phyloP scores from a whole-genome alignment of 2,329 filamentous ascomycete genomes.

The Annulohypoxylon truncatum region DNA sequence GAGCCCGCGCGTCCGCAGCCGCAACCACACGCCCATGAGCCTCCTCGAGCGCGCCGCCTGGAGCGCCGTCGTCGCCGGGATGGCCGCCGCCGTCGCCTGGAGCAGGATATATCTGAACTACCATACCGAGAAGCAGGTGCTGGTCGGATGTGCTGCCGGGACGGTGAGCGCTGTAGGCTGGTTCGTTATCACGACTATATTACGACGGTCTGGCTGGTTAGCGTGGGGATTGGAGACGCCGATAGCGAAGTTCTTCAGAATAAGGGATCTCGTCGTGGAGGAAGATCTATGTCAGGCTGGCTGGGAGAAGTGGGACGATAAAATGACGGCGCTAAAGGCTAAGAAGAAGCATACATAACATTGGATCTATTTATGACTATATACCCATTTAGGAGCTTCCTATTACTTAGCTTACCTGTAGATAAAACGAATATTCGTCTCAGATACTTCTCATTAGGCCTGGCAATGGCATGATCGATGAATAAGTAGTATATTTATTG shows the following conservation, averaged over 20 bases:
- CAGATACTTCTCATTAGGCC: neutral
- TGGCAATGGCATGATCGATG: neutral
- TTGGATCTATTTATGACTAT: neutral
- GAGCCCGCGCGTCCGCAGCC: constrained; percentile 49
- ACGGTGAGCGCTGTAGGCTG: constrained; percentile 77
- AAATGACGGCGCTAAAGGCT: constrained; percentile 50
- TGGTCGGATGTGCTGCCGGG: constrained; percentile 81
- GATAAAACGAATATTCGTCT: neutral
- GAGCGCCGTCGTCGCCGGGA: constrained; percentile 66
- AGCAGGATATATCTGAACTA: constrained; percentile 93
- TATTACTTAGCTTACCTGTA: neutral
- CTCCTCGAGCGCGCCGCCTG: constrained; percentile 68
- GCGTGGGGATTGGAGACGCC: constrained; percentile 77
- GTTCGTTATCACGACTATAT: constrained; percentile 77
- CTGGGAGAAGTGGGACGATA: constrained; percentile 89
- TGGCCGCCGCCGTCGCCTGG: constrained; percentile 77
- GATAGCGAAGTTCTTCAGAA: constrained; percentile 72
- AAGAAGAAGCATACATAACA: constrained; percentile 48
- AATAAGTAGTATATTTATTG: neutral
- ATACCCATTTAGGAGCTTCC: neutral
- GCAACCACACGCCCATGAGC: constrained; percentile 67
- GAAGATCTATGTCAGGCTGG: constrained; percentile 92
- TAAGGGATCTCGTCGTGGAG: constrained; percentile 85
- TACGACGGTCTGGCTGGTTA: constrained; percentile 76
- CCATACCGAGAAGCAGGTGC: constrained; percentile 87